A percentile compares a stretch with the other conserved stretches of the same genome.
Conservation (phyloP, 1,284 basidiomycete genomes). For the Cutaneotrichosporon arboriforme region DNA sequence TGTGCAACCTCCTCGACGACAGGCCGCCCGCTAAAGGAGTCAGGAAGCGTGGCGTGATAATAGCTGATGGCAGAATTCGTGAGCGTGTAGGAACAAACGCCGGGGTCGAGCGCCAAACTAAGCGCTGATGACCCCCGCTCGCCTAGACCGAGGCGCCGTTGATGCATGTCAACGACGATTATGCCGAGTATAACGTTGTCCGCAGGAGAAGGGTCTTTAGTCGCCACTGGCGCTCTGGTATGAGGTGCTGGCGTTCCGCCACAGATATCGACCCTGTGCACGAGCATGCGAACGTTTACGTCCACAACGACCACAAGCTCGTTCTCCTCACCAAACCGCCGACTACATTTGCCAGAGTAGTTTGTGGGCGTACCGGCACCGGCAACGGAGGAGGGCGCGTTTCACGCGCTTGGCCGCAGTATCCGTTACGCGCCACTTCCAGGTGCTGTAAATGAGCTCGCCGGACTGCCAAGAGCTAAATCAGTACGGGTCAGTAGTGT, state of each 20-base stretch:
- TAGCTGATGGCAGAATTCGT: no score
- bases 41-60: not conserved
- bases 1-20: constrained; percentile 60
- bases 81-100: not conserved
- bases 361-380: no score
- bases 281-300: constrained; percentile 57
- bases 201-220: constrained; percentile 51
- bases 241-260: constrained; percentile 54
- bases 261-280: constrained; percentile 53
- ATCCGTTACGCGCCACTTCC: no score
- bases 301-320: constrained; percentile 49
- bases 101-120: not conserved
- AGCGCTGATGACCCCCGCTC: constrained; percentile 55
- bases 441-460: no score
- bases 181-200: constrained; percentile 58
- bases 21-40: constrained; percentile 53
- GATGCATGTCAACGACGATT: constrained; percentile 73
- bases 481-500: no score
- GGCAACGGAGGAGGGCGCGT: not conserved
- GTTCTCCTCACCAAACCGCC: constrained; percentile 54
- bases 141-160: constrained; percentile 56
- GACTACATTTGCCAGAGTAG: constrained; percentile 5
- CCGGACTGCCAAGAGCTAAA: no score
- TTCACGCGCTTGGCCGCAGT: not conserved
- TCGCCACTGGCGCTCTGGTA: constrained; percentile 62